Evolutionary conservation across 2,329 filamentous ascomycete genomes (phyloP).

Genomic region (Stachybotrys echinatus): DNA sequence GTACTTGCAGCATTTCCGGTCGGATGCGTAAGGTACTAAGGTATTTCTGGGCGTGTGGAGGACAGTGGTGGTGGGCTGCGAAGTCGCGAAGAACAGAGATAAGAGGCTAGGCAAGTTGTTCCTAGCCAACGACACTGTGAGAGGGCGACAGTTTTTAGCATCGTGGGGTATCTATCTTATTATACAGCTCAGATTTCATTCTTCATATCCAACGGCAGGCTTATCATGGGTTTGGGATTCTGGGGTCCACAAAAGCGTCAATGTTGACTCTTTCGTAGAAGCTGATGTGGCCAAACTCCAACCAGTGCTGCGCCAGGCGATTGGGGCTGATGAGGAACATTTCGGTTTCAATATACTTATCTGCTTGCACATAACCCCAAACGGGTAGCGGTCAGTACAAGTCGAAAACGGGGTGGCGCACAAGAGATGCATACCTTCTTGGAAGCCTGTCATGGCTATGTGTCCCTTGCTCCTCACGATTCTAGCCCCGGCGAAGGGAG

Average conservation of each 20-base stretch:
- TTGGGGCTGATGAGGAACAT: conserved; percentile 76
- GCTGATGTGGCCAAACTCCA: conserved; percentile 54
- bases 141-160: no score
- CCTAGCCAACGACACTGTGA: no score
- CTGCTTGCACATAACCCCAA: conserved; percentile 35
- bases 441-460: conserved; percentile 68
- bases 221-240: not conserved
- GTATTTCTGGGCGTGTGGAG: no score
- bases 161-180: no score
- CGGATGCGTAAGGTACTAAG: no score
- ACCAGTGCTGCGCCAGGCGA: conserved; percentile 77
- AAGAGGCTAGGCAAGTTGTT: no score
- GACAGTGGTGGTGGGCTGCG: no score
- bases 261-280: conserved; percentile 57
- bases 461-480: conserved; percentile 73
- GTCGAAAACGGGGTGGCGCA: not conserved
- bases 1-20: no score
- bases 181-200: no score
- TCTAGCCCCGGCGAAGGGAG: conserved; percentile 66
- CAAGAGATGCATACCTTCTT: conserved; percentile 53
- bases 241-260: conserved; percentile 37
- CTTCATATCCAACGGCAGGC: no score
- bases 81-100: no score
- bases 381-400: not conserved
- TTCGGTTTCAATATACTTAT: conserved; percentile 68